phyloP scores from a whole-genome alignment of 2,329 filamentous ascomycete species.

The Ceratocystis eucalypticola region DNA sequence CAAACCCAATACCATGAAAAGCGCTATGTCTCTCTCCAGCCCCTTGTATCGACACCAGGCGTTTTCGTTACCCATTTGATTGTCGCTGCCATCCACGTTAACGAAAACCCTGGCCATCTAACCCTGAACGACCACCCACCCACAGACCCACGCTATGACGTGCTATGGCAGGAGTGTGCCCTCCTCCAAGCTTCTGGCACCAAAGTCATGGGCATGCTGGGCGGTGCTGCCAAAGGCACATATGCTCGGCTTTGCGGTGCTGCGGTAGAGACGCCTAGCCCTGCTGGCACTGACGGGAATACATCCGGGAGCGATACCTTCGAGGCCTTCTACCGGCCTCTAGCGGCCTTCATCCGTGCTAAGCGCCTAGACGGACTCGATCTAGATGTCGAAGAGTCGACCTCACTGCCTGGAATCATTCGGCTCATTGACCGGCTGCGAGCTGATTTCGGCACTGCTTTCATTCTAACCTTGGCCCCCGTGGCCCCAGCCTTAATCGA shows the following conservation, averaged over 20 bases:
- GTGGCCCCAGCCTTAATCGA: slow-evolving; percentile 59
- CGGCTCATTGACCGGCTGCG: slow-evolving; percentile 54
- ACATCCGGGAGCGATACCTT: slow-evolving; percentile 33
- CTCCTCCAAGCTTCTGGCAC: slow-evolving; percentile 60
- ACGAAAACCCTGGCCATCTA: slow-evolving; percentile 49
- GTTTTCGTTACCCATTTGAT: slow-evolving; percentile 61
- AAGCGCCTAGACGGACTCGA: slow-evolving; percentile 57
- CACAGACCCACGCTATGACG: slow-evolving; percentile 49
- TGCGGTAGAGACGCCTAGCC: slow-evolving; percentile 27
- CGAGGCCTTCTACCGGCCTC: slow-evolving; percentile 57
- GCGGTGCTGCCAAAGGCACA: slow-evolving; percentile 67
- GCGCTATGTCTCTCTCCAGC: slow-evolving; percentile 39
- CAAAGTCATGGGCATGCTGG: slow-evolving; percentile 74
- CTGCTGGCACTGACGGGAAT: background rate
- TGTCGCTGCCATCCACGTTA: slow-evolving; percentile 74
- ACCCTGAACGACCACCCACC: slow-evolving; percentile 72
- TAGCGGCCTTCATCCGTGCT: slow-evolving; percentile 49
- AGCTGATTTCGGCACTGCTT: slow-evolving; percentile 52
- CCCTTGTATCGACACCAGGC: slow-evolving; percentile 34
- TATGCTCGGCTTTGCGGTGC: slow-evolving; percentile 45
- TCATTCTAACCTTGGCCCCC: slow-evolving; percentile 70
- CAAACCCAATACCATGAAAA: slow-evolving; percentile 39
- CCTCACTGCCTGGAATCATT: slow-evolving; percentile 52
- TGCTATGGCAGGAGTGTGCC: slow-evolving; percentile 66
- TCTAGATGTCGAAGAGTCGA: slow-evolving; percentile 66